phyloP scores from a whole-genome alignment of 768 basidiomycete species.

The Suillus subluteus region DNA sequence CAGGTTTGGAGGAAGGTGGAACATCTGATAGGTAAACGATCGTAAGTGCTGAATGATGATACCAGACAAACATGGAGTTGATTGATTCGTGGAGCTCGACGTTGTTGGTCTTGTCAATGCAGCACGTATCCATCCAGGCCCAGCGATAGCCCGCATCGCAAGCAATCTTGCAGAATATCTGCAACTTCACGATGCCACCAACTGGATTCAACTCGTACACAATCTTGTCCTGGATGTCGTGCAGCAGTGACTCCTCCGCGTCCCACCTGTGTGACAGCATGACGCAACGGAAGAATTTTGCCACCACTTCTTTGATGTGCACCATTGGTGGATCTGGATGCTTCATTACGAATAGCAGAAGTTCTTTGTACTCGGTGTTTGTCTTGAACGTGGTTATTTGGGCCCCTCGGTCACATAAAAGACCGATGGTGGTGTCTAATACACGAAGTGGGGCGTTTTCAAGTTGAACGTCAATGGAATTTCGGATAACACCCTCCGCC shows the following conservation, averaged over 20 bases:
- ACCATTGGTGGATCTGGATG: too few species aligned
- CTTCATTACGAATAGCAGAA: background rate
- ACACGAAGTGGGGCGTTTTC: background rate
- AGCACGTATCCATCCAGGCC: background rate
- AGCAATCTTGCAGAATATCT: background rate
- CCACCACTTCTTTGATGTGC: background rate
- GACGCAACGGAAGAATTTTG: background rate
- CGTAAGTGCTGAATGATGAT: background rate
- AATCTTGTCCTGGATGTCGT: background rate
- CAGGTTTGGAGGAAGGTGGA: background rate
- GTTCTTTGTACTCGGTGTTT: background rate
- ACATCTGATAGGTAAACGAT: background rate
- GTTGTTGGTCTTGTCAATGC: background rate
- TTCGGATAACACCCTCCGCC: background rate
- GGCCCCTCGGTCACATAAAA: background rate
- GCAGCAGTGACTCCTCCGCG: background rate
- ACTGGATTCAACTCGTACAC: background rate
- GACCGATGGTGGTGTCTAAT: background rate
- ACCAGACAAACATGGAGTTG: background rate
- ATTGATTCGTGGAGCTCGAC: background rate
- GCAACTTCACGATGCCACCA: background rate
- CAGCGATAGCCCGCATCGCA: background rate
- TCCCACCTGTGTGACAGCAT: constrained; percentile 4
- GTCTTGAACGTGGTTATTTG: background rate
- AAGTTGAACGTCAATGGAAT: background rate